Evolutionary conservation across 164 flowering plant genomes (phyloP).

Genomic region (Sextonia rubra): DNA sequence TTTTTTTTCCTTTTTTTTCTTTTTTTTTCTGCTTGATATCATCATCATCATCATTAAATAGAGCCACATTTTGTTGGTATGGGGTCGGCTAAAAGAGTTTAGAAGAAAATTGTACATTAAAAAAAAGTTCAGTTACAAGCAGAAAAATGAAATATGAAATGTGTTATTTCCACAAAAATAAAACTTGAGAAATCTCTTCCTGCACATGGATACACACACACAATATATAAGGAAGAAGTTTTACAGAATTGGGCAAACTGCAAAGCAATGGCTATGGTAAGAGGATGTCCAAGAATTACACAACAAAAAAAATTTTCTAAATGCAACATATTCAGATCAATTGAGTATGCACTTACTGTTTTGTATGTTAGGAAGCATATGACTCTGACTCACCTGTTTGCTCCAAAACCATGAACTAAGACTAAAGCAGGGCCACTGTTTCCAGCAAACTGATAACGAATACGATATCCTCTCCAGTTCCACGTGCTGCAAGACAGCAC

Average conservation of each 20-base stretch:
- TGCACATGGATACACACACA: background rate
- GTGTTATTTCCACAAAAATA: too few species aligned
- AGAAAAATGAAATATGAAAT: too few species aligned
- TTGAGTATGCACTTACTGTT: constrained; percentile 22
- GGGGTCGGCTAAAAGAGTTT: background rate
- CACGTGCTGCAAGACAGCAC: constrained; percentile 47
- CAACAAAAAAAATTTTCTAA: background rate
- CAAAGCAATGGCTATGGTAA: background rate
- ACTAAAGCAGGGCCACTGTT: constrained; percentile 73
- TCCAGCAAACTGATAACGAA: constrained; percentile 80
- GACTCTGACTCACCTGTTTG: constrained; percentile 76
- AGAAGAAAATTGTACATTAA: too few species aligned
- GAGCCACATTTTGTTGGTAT: too few species aligned
- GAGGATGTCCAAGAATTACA: background rate
- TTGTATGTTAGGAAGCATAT: constrained; percentile 33
- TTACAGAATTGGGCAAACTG: background rate
- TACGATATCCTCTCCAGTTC: constrained; percentile 84
- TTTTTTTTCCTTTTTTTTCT: too few species aligned
- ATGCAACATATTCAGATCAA: constrained; percentile 10
- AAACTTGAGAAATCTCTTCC: background rate
- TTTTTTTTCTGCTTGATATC: too few species aligned
- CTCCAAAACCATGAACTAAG: constrained; percentile 93
- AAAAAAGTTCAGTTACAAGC: too few species aligned
- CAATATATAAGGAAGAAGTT: background rate
- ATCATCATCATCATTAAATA: too few species aligned